Evolutionary conservation across 2,329 filamentous ascomycete genomes (phyloP).

Genomic region (Trichoderma sp.): DNA sequence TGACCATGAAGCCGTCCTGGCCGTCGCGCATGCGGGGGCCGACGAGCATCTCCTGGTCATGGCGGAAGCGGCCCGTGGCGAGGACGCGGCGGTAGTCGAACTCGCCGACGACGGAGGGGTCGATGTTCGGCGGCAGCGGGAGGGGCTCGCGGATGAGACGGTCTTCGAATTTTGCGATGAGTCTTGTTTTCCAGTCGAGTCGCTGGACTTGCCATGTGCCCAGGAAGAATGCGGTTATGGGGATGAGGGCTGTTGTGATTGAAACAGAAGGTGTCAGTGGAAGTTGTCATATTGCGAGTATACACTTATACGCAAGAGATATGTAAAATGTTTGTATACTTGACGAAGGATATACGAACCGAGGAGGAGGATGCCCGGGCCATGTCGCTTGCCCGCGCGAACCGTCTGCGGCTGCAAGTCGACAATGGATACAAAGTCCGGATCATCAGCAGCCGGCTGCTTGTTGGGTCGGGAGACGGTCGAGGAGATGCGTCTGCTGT

Average conservation of each 20-base stretch:
- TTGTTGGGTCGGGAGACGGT: constrained; percentile 25
- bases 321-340: neutral
- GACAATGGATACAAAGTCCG: constrained; percentile 78
- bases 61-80: constrained; percentile 70
- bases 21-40: constrained; percentile 88
- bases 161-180: constrained; percentile 90
- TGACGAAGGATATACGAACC: constrained; percentile 42
- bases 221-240: constrained; percentile 82
- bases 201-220: constrained; percentile 96
- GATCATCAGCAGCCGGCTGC: constrained; percentile 65
- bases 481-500: constrained; percentile 22
- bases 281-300: neutral
- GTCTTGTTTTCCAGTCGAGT: constrained; percentile 87
- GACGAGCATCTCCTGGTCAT: constrained; percentile 95
- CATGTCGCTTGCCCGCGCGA: constrained; percentile 69
- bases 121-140: constrained; percentile 78
- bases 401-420: constrained; percentile 83
- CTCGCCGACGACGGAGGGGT: constrained; percentile 75
- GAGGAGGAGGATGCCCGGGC: constrained; percentile 75
- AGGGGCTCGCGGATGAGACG: constrained; percentile 81
- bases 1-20: constrained; percentile 83
- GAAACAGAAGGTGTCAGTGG: neutral
- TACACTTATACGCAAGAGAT: neutral
- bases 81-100: constrained; percentile 90
- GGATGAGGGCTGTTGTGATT: constrained; percentile 65